Conservation (phyloP, 169 alveolate species). For the Eimeria acervulina region DNA sequence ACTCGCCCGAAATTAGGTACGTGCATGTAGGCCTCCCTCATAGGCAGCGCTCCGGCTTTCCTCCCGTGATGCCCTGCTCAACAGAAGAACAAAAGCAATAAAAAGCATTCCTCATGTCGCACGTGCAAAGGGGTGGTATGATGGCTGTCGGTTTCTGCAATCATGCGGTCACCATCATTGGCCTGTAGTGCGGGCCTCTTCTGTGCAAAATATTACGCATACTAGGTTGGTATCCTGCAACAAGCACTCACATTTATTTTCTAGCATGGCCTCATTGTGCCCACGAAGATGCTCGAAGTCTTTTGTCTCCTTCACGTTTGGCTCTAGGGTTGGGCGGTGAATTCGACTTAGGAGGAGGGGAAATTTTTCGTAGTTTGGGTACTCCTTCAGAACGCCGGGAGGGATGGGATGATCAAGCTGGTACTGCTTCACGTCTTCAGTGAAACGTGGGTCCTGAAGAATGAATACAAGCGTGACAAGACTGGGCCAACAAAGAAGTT, state of each 20-base stretch:
- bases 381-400: background rate
- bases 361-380: slow-evolving; percentile 45
- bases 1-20: slow-evolving; percentile 83
- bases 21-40: slow-evolving; percentile 65
- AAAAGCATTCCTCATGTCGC: background rate
- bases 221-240: background rate
- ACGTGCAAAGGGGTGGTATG: background rate
- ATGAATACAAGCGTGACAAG: background rate
- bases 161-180: background rate
- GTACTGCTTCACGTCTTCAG: slow-evolving; percentile 27
- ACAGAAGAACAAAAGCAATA: background rate
- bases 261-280: slow-evolving; percentile 59
- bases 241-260: slow-evolving; percentile 20
- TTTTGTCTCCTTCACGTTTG: background rate
- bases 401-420: slow-evolving; percentile 46
- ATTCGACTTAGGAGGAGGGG: slow-evolving; percentile 27
- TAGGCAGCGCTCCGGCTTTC: background rate
- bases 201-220: background rate
- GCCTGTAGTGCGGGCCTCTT: background rate
- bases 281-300: slow-evolving; percentile 56
- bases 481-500: background rate
- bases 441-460: slow-evolving; percentile 33
- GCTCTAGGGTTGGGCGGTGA: slow-evolving; percentile 47
- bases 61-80: background rate
- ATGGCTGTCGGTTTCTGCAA: background rate